Conservation (phyloP, 225 moss, liverwort and hornwort genomes). For the Sphagnum tenellum region DNA sequence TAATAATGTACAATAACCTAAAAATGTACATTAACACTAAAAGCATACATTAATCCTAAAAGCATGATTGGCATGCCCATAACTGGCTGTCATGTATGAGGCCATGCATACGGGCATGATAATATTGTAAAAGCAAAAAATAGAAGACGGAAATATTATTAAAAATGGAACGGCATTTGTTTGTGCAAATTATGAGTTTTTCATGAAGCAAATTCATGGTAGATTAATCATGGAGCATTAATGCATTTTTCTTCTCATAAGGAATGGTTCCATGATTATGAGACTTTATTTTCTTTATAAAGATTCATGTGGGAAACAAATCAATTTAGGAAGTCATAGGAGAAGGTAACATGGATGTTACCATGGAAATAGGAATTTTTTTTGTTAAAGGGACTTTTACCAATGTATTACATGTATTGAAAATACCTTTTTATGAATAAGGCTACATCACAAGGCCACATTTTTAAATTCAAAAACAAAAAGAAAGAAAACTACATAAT, state of each 20-base stretch:
- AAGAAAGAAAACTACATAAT: not conserved
- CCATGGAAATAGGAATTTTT: not conserved
- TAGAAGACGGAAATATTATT: too few species aligned
- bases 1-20: too few species aligned
- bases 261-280: slow-evolving; percentile 1
- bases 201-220: not conserved
- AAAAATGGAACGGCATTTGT: too few species aligned
- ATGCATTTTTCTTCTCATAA: not conserved
- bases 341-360: not conserved
- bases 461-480: not conserved
- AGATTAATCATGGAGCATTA: not conserved
- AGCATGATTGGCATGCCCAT: too few species aligned
- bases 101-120: too few species aligned
- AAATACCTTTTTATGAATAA: not conserved
- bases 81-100: too few species aligned
- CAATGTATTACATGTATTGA: not conserved
- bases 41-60: too few species aligned
- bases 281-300: not conserved
- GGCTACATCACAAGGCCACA: not conserved
- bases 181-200: not conserved
- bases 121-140: too few species aligned
- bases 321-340: not conserved
- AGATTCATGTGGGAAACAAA: slow-evolving; percentile 2
- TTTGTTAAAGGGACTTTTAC: not conserved
- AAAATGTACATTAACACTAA: too few species aligned